Evolutionary conservation across 345 rosid species (phyloP).

Genomic region (rapeseed (Brassica napus)): Da-Ae NC_063448.1:56350001-56350500

Average conservation of each 20-base stretch:
- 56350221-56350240: background rate
- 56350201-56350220: background rate
- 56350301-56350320: background rate
- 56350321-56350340: background rate
- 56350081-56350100: conserved; percentile 10
- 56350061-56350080: conserved; percentile 30
- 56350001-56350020: conserved; percentile 17
- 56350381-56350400: too few relatives aligned
- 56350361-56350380: too few relatives aligned
- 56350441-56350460: too few relatives aligned
- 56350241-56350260: background rate
- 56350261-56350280: background rate
- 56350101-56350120: background rate
- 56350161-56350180: background rate
- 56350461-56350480: too few relatives aligned
- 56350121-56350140: background rate
- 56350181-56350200: background rate
- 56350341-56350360: background rate
- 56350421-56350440: too few relatives aligned
- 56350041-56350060: conserved; percentile 32
- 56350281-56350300: background rate
- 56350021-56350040: conserved; percentile 25
- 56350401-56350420: too few relatives aligned
- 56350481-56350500: too few relatives aligned
- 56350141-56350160: background rate